Conservation (phyloP, 306 rosid genomes). For the Cercis canadensis region DNA sequence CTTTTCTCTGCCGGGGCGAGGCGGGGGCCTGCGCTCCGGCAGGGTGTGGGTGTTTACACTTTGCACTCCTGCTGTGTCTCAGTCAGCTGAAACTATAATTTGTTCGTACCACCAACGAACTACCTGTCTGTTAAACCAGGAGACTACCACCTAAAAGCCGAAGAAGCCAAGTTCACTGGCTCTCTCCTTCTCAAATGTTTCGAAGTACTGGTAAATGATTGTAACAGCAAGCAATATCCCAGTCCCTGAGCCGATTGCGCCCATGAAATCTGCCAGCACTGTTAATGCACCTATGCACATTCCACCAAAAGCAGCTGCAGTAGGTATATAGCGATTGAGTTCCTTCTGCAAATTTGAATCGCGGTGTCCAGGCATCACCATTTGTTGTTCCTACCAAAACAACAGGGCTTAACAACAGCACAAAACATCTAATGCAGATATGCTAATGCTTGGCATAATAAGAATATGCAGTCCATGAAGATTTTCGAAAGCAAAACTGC, state of each 20-base stretch:
- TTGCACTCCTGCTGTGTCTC: no score
- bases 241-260: conserved; percentile 65
- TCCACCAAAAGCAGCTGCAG: conserved; percentile 68
- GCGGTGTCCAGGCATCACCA: conserved; percentile 69
- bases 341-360: conserved; percentile 67
- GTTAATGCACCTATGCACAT: conserved; percentile 67
- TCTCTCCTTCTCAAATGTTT: no score
- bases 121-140: background rate
- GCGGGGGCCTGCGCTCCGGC: background rate
- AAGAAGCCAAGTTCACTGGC: no score
- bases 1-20: background rate
- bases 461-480: background rate
- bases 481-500: background rate
- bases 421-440: no score
- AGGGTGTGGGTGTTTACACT: no score
- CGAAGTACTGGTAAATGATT: conserved; percentile 1
- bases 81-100: no score
- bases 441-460: no score
- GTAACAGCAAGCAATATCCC: conserved; percentile 66
- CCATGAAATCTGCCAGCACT: conserved; percentile 70
- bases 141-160: conserved; percentile 40
- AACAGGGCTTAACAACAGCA: no score
- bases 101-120: no score
- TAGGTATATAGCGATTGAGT: conserved; percentile 63
- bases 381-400: conserved; percentile 62